These are phyloP conservation scores for Fonsecaea erecta DNA, from an alignment of 2,329 filamentous ascomycete species.

Conservation along the genomic window DNA sequence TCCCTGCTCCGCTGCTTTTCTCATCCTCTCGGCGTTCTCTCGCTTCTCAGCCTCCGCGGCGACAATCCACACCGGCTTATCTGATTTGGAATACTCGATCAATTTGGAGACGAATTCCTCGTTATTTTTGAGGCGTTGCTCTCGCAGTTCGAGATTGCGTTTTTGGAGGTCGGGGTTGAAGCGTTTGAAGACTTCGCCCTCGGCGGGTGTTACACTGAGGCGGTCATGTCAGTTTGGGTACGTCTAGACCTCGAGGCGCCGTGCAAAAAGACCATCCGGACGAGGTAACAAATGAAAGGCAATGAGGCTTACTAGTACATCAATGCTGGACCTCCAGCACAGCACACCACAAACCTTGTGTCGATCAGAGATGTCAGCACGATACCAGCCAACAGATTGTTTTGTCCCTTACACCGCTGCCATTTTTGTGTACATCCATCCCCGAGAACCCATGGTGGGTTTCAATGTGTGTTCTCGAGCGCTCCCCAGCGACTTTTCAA, in stretches of 20 bases:
- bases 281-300: not conserved
- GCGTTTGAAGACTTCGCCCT: constrained; percentile 86
- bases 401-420: constrained; percentile 59
- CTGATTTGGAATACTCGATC: constrained; percentile 87
- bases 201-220: constrained; percentile 63
- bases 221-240: not conserved
- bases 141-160: constrained; percentile 77
- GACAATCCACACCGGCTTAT: constrained; percentile 72
- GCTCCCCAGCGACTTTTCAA: not conserved
- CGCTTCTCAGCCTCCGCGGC: constrained; percentile 49
- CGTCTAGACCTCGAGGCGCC: not conserved
- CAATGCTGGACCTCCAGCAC: constrained; percentile 82
- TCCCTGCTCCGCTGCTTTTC: constrained; percentile 47
- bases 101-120: constrained; percentile 82
- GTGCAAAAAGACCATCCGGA: not conserved
- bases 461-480: not conserved
- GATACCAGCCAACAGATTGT: not conserved
- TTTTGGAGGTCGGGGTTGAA: constrained; percentile 97
- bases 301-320: constrained; percentile 63
- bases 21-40: constrained; percentile 44
- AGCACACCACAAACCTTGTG: constrained; percentile 69
- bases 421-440: constrained; percentile 68
- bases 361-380: not conserved
- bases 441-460: constrained; percentile 40
- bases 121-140: constrained; percentile 80